These are phyloP conservation scores for Komagataella kurtzmanii DNA, from an alignment of 805 yeast genomes.

Conservation along the genomic window DNA sequence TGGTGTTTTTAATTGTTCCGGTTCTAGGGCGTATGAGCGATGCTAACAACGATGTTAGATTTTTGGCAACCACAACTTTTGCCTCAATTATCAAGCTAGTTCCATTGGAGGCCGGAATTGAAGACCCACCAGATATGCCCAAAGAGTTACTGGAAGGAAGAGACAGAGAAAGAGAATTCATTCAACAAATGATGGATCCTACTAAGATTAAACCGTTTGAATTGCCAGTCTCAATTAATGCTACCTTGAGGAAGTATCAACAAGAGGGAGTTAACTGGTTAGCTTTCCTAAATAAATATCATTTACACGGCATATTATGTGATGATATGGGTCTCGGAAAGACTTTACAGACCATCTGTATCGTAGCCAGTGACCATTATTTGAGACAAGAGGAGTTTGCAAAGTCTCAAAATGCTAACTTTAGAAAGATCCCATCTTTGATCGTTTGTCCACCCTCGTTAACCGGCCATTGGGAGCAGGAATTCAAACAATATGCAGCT, in stretches of 20 bases:
- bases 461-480: constrained; percentile 99
- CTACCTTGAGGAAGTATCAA: constrained; percentile 87
- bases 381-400: constrained; percentile 60
- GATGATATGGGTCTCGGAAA: constrained; percentile 99
- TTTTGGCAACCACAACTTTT: constrained; percentile 88
- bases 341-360: constrained; percentile 93
- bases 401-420: constrained; percentile 47
- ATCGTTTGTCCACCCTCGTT: constrained; percentile 94
- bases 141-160: constrained; percentile 72
- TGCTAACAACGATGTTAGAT: constrained; percentile 75
- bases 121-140: constrained; percentile 90
- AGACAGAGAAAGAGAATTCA: constrained; percentile 86
- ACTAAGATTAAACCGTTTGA: constrained; percentile 77
- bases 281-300: constrained; percentile 87
- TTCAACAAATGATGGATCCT: constrained; percentile 97
- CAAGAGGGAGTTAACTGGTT: constrained; percentile 99
- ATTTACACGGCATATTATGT: constrained; percentile 92
- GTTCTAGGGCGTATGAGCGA: constrained; percentile 98
- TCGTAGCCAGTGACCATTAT: constrained; percentile 92
- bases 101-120: constrained; percentile 94
- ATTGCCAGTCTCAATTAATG: constrained; percentile 83
- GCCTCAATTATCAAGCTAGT: constrained; percentile 92
- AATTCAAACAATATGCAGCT: constrained; percentile 80
- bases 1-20: constrained; percentile 91
- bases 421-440: constrained; percentile 67